phyloP scores from a whole-genome alignment of 768 basidiomycete genomes.

The Tephrocybe sp. region DNA sequence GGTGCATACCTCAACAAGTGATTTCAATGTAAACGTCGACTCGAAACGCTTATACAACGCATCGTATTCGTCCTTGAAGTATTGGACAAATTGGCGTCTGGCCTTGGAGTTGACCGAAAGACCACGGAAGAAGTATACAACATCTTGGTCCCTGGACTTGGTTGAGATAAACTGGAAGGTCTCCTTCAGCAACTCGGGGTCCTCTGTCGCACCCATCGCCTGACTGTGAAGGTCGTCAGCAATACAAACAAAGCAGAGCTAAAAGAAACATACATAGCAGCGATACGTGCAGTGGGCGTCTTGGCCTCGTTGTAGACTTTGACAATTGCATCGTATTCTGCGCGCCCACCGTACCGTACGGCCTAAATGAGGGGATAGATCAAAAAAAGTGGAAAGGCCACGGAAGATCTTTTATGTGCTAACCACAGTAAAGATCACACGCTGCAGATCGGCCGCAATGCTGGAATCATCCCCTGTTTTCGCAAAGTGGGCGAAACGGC shows the following conservation, averaged over 20 bases:
- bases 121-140: conserved; percentile 60
- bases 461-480: conserved; percentile 70
- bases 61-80: conserved; percentile 71
- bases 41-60: conserved; percentile 65
- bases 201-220: conserved; percentile 61
- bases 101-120: conserved; percentile 54
- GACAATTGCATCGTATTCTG: conserved; percentile 73
- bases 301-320: conserved; percentile 67
- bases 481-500: conserved; percentile 69
- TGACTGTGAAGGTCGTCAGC: conserved; percentile 36
- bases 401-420: conserved; percentile 16
- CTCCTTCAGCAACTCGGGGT: conserved; percentile 54
- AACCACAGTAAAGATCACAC: conserved; percentile 52
- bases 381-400: conserved; percentile 3
- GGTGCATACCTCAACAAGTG: conserved; percentile 51
- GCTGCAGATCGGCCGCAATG: conserved; percentile 79
- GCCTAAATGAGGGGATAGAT: conserved; percentile 41
- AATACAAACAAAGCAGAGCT: background rate
- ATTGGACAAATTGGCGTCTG: conserved; percentile 51
- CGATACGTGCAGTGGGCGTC: conserved; percentile 69
- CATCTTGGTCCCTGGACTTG: conserved; percentile 58
- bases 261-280: conserved; percentile 56
- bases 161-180: conserved; percentile 59
- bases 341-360: conserved; percentile 68
- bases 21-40: conserved; percentile 59